phyloP scores from a whole-genome alignment of 2,329 filamentous ascomycete species.

The Venturia asperata region DNA sequence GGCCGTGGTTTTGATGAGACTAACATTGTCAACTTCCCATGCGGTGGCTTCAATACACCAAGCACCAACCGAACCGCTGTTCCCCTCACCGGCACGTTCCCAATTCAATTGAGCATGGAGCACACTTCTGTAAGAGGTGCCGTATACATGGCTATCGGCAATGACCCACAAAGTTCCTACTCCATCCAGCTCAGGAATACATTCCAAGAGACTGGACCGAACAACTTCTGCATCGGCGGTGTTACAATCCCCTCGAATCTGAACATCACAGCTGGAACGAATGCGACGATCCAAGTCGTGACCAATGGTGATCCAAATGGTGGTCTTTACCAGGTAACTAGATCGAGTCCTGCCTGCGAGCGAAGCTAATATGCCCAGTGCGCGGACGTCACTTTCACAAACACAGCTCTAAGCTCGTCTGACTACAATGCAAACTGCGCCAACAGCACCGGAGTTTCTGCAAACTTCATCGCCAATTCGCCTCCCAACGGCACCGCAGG shows the following conservation, averaged over 20 bases:
- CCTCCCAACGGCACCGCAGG: conserved; percentile 32
- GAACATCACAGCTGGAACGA: conserved; percentile 51
- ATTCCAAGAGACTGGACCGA: conserved; percentile 53
- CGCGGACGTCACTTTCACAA: conserved; percentile 63
- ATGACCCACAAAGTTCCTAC: conserved; percentile 53
- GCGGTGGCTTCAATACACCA: conserved; percentile 44
- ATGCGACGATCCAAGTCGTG: conserved; percentile 63
- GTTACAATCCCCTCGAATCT: conserved; percentile 48
- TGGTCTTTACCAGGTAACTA: conserved; percentile 56
- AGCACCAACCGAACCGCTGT: conserved; percentile 41
- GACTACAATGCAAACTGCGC: conserved; percentile 46
- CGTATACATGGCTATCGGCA: conserved; percentile 47
- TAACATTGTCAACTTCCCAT: conserved; percentile 41
- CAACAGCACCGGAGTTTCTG: conserved; percentile 51
- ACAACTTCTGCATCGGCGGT: conserved; percentile 58
- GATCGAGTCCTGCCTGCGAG: not conserved
- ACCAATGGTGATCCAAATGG: conserved; percentile 50
- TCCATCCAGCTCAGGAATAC: conserved; percentile 60
- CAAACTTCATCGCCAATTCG: conserved; percentile 36
- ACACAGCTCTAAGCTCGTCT: conserved; percentile 41
- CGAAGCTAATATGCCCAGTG: conserved; percentile 43
- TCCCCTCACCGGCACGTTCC: conserved; percentile 43
- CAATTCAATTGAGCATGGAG: conserved; percentile 46
- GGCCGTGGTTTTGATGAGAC: conserved; percentile 45
- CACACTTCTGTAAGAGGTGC: conserved; percentile 47